These are phyloP conservation scores for Hyparrhenia diplandra DNA, from an alignment of 176 grass and related monocot species.

Conservation along the genomic window DNA sequence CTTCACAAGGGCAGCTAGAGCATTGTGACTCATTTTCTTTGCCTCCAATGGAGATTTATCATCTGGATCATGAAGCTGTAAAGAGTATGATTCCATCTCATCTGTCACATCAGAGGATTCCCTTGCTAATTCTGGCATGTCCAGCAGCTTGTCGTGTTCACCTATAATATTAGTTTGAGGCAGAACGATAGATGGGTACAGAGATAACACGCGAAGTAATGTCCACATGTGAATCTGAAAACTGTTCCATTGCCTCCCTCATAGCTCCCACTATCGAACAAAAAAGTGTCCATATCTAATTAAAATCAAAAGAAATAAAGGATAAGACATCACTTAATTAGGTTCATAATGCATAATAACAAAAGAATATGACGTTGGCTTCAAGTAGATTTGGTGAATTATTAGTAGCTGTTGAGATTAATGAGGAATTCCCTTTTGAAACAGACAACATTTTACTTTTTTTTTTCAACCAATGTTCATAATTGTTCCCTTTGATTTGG, in stretches of 20 bases:
- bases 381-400: not conserved
- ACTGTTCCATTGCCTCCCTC: slow-evolving; percentile 95
- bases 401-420: not conserved
- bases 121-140: slow-evolving; percentile 71
- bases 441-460: not conserved
- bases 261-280: slow-evolving; percentile 88
- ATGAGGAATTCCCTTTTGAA: slow-evolving; percentile 3
- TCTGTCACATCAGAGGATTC: slow-evolving; percentile 83
- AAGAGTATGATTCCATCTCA: slow-evolving; percentile 71
- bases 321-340: slow-evolving; percentile 20
- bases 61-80: slow-evolving; percentile 62
- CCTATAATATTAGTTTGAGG: slow-evolving; percentile 65
- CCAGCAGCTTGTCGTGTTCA: slow-evolving; percentile 56
- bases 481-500: not conserved
- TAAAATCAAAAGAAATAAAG: slow-evolving; percentile 20
- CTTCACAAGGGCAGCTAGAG: slow-evolving; percentile 85
- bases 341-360: slow-evolving; percentile 2
- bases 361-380: slow-evolving; percentile 11
- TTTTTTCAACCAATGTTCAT: no score
- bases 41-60: slow-evolving; percentile 68
- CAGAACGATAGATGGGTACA: slow-evolving; percentile 77
- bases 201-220: slow-evolving; percentile 77
- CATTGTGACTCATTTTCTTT: slow-evolving; percentile 91
- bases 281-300: slow-evolving; percentile 89
- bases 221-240: slow-evolving; percentile 92